phyloP scores from a whole-genome alignment of 176 grass and related monocot species.

The Aechmea fasciata region DNA sequence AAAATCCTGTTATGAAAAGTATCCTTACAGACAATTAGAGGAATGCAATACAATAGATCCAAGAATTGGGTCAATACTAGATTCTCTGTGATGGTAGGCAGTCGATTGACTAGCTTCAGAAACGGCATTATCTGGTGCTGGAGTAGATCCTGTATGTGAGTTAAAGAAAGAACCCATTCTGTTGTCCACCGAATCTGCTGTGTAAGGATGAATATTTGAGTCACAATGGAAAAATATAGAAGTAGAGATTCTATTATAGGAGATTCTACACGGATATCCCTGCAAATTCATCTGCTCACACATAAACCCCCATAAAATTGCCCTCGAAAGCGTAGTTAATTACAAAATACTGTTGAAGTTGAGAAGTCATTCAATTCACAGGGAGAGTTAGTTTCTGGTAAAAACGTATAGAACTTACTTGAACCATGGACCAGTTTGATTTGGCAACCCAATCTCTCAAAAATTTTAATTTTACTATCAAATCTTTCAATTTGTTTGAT shows the following conservation, averaged over 20 bases:
- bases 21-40: not conserved
- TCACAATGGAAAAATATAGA: conserved; percentile 5
- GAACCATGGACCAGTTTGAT: too few species aligned
- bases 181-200: conserved; percentile 4
- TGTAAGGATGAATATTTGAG: conserved; percentile 10
- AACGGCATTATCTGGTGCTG: conserved; percentile 23
- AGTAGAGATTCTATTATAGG: not conserved
- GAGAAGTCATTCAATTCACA: too few species aligned
- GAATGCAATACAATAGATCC: conserved; percentile 2
- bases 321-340: too few species aligned
- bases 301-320: too few species aligned
- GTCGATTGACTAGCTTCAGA: conserved; percentile 28
- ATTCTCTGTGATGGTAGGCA: conserved; percentile 24
- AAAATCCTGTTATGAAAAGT: not conserved
- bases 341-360: too few species aligned
- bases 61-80: conserved; percentile 27
- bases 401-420: too few species aligned
- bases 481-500: too few species aligned
- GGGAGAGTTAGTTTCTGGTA: too few species aligned
- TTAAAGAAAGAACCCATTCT: not conserved
- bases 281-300: too few species aligned
- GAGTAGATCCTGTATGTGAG: not conserved
- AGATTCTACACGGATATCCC: too few species aligned
- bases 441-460: too few species aligned
- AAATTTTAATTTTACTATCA: too few species aligned